Evolutionary conservation across 257 asterid genomes (phyloP).

Genomic region (Nicotiana sylvestris): DNA sequence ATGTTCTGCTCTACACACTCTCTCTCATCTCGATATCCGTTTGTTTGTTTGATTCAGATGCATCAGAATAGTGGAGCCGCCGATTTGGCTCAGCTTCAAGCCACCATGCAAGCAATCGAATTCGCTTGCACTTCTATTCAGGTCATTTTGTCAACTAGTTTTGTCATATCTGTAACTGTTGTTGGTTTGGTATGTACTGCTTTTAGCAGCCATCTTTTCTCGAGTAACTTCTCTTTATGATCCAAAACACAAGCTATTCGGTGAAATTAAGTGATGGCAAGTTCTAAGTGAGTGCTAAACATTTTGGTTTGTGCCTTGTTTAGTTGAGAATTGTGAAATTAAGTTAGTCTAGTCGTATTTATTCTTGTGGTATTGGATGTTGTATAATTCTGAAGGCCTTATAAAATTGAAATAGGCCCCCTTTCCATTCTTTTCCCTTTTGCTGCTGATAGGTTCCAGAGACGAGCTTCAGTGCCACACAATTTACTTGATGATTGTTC

Average conservation of each 20-base stretch:
- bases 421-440: background rate
- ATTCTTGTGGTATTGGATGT: background rate
- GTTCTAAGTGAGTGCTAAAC: background rate
- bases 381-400: background rate
- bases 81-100: slow-evolving; percentile 72
- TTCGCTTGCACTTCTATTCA: slow-evolving; percentile 81
- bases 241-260: background rate
- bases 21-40: background rate
- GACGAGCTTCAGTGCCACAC: background rate
- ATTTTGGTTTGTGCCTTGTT: background rate
- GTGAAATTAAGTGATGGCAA: background rate
- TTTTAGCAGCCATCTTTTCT: background rate
- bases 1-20: background rate
- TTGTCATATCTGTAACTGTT: background rate
- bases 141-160: slow-evolving; percentile 29
- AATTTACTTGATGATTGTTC: slow-evolving; percentile 7
- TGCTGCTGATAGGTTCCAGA: background rate
- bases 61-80: slow-evolving; percentile 35
- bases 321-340: background rate
- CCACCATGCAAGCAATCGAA: slow-evolving; percentile 81
- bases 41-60: slow-evolving; percentile 27
- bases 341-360: background rate
- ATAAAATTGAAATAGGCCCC: background rate
- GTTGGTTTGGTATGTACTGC: background rate
- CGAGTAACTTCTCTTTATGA: background rate